phyloP scores from a whole-genome alignment of 305 asterid species.

The Fraxinus paxiana region DNA sequence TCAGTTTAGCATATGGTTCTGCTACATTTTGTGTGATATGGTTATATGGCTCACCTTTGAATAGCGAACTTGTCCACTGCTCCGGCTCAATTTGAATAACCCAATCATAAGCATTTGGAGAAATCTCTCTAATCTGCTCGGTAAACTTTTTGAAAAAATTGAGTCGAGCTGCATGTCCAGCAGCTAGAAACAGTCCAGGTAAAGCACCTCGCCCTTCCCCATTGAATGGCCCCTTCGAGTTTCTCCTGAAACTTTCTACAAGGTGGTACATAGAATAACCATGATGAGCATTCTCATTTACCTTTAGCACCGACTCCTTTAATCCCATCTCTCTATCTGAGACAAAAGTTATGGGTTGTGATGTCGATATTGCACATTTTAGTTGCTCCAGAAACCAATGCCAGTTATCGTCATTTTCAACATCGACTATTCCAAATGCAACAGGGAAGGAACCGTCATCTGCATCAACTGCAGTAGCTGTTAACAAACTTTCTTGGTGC shows the following conservation, averaged over 20 bases:
- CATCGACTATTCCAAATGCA: constrained; percentile 72
- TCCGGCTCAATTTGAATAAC: constrained; percentile 60
- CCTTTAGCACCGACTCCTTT: constrained; percentile 42
- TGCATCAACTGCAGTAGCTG: constrained; percentile 80
- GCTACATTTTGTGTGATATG: constrained; percentile 57
- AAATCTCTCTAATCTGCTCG: constrained; percentile 72
- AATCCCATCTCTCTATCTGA: constrained; percentile 72
- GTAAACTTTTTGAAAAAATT: constrained; percentile 50
- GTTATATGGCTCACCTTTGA: constrained; percentile 63
- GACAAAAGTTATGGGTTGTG: constrained; percentile 61
- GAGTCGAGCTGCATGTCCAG: constrained; percentile 68
- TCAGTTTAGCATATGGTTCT: constrained; percentile 54
- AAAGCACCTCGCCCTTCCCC: constrained; percentile 79
- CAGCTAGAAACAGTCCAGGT: constrained; percentile 62
- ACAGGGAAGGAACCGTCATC: constrained; percentile 82
- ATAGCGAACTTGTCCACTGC: constrained; percentile 56
- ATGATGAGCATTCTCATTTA: constrained; percentile 58
- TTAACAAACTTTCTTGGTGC: constrained; percentile 64
- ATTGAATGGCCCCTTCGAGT: constrained; percentile 71
- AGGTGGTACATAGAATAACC: constrained; percentile 84
- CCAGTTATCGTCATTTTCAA: constrained; percentile 68
- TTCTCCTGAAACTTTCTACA: constrained; percentile 71
- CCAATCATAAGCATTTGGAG: constrained; percentile 71
- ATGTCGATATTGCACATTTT: constrained; percentile 52
- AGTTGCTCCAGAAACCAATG: constrained; percentile 81